Evolutionary conservation across 1,284 basidiomycete genomes (phyloP).

Genomic region (Schizophyllum commune): DNA sequence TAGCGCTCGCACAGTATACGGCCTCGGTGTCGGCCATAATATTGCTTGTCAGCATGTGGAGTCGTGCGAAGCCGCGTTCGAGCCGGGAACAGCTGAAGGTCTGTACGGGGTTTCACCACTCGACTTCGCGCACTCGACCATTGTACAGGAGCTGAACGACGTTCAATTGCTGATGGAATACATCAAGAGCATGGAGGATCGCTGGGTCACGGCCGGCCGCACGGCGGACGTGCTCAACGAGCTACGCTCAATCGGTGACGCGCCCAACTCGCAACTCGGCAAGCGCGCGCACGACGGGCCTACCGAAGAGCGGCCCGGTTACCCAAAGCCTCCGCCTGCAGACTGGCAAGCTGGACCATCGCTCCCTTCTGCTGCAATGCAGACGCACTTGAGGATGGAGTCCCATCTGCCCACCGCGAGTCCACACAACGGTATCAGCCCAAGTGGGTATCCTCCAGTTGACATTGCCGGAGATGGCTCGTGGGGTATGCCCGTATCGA

Average conservation of each 20-base stretch:
- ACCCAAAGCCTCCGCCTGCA: not conserved
- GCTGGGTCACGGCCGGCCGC: not conserved
- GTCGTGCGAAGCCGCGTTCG: not conserved
- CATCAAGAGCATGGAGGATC: not conserved
- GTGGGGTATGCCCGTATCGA: too few relatives aligned
- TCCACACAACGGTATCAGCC: too few relatives aligned
- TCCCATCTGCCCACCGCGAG: too few relatives aligned
- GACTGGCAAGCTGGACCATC: too few relatives aligned
- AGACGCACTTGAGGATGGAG: too few relatives aligned
- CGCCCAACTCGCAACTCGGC: not conserved
- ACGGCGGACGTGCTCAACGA: not conserved
- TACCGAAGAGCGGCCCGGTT: not conserved
- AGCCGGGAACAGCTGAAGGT: not conserved
- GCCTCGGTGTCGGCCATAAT: not conserved
- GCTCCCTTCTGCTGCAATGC: too few relatives aligned
- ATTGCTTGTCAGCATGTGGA: not conserved
- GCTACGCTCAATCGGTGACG: not conserved
- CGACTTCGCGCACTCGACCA: too few relatives aligned
- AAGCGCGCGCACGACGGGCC: not conserved
- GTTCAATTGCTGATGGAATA: not conserved
- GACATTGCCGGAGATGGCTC: too few relatives aligned
- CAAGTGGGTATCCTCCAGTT: too few relatives aligned
- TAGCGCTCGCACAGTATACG: not conserved
- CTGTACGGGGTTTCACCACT: not conserved
- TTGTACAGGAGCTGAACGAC: not conserved